Base-by-base conservation (phyloP, 768 basidiomycete species). In the Pleurotus pulmonarius region DNA sequence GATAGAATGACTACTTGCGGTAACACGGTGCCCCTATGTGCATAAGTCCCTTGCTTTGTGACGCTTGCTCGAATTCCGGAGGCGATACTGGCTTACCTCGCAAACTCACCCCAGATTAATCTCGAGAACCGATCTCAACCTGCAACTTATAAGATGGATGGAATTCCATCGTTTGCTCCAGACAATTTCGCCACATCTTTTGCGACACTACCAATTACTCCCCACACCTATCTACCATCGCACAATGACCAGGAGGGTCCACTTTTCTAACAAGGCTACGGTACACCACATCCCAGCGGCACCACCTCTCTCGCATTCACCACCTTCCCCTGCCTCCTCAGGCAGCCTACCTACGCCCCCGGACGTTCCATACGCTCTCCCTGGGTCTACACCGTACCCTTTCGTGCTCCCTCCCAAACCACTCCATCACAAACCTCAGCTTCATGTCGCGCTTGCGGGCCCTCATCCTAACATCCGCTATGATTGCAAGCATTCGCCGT, bases 21-120 rank as follows among this genome's bases (percentile, higher is more conserved):
- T n/a, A 41, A 39, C 37, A 1, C 7, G 38, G 37, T 22, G 24
- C 37, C 51, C 48, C 48, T 49, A 34, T 38, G 25, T 49, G n/a
- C 3, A 22, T 9, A 13, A 39, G 39, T 43, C 25, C 51, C 13
- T 53, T 53, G 51, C 51, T 39, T 41, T 53, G 51, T 41, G 37
- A 38, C 38, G 34, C 25, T 37, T 49, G n/a, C 34, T 37, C 38
- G 15, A n/a, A 29, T 15, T 15, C 6, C 25, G 25, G 48, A 41
- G 51, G 51, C 51, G 39, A 53, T 53, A 53, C 51, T 22, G 15
- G 5, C 12, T 38, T 53, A 39, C 39, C 51, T 53, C 38, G 38
- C 13, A 40, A 11, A 16, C 8, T 41, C 9, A 3, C 29, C 25
- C 48, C 29, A 47, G 18, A 20, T 47, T 15, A 18, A 22, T 44